These are phyloP conservation scores for Coprinellus micaceus DNA, from an alignment of 768 basidiomycete species.

Conservation along the genomic window DNA sequence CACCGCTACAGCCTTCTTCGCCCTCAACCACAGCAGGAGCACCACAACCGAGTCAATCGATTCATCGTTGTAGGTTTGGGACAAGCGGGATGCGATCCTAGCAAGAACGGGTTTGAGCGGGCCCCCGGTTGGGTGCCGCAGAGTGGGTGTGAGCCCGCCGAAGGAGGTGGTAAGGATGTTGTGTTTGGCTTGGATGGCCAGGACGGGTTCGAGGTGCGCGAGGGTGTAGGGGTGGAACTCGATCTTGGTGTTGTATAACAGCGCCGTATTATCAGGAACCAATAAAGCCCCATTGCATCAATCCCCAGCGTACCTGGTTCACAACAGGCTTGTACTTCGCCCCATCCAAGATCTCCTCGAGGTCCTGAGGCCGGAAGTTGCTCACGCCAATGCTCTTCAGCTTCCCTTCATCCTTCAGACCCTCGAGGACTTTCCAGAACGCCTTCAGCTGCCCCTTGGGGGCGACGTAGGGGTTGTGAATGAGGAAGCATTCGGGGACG, in stretches of 20 bases:
- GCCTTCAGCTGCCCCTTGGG: constrained; percentile 22
- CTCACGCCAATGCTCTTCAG: constrained; percentile 48
- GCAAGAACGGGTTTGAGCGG: constrained; percentile 36
- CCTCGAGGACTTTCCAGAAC: constrained; percentile 52
- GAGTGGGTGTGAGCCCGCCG: constrained; percentile 31
- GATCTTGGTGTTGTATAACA: constrained; percentile 19
- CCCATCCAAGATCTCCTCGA: constrained; percentile 39
- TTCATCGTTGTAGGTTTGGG: constrained; percentile 16
- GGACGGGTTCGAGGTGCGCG: constrained; percentile 25
- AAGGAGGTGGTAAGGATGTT: constrained; percentile 36
- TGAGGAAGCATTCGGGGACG: constrained; percentile 51
- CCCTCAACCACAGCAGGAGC: constrained; percentile 32
- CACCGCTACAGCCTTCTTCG: constrained; percentile 29
- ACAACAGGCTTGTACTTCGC: constrained; percentile 50
- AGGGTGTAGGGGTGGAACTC: constrained; percentile 34
- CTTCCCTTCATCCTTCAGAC: constrained; percentile 38
- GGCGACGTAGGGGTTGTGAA: constrained; percentile 38
- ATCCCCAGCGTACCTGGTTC: constrained; percentile 51
- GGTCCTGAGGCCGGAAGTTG: constrained; percentile 46
- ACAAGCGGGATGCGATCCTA: constrained; percentile 28
- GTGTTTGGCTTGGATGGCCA: constrained; percentile 33
- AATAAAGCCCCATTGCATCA: too few species aligned
- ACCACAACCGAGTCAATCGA: constrained; percentile 21
- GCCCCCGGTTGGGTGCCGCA: constrained; percentile 34
- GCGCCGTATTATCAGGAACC: too few species aligned